phyloP scores from a whole-genome alignment of 192 early-diverging fungal genomes.

The Globomyces pollinis-pini region DNA sequence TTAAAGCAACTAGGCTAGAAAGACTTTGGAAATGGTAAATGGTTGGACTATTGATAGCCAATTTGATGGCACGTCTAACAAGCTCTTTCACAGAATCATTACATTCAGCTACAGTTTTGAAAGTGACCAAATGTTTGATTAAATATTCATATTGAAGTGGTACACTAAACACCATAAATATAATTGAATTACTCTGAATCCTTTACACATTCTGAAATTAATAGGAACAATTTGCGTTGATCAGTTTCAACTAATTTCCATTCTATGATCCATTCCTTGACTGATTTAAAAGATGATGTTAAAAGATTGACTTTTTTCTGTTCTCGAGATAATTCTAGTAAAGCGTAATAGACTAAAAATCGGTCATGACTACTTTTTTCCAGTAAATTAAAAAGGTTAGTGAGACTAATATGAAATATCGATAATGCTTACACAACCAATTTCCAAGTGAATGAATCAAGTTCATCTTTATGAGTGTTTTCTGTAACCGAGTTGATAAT shows the following conservation, averaged over 20 bases:
- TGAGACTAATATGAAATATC: too few relatives aligned
- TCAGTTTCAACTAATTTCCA: constrained; percentile 60
- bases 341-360: too few relatives aligned
- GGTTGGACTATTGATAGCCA: constrained; percentile 55
- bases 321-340: too few relatives aligned
- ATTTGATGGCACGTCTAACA: constrained; percentile 57
- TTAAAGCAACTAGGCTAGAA: constrained; percentile 55
- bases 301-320: too few relatives aligned
- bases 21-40: constrained; percentile 77
- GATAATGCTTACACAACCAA: too few relatives aligned
- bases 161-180: constrained; percentile 19
- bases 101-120: constrained; percentile 32
- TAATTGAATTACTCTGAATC: constrained; percentile 25
- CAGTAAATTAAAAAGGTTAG: too few relatives aligned
- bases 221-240: constrained; percentile 52
- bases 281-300: too few relatives aligned
- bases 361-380: too few relatives aligned
- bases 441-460: too few relatives aligned
- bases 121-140: constrained; percentile 59
- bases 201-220: constrained; percentile 55
- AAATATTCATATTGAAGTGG: constrained; percentile 36
- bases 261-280: constrained; percentile 58
- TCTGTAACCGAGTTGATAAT: too few relatives aligned
- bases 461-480: too few relatives aligned
- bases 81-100: constrained; percentile 27